phyloP scores from a whole-genome alignment of 805 yeast species.

The Ogataea allantospora region DNA sequence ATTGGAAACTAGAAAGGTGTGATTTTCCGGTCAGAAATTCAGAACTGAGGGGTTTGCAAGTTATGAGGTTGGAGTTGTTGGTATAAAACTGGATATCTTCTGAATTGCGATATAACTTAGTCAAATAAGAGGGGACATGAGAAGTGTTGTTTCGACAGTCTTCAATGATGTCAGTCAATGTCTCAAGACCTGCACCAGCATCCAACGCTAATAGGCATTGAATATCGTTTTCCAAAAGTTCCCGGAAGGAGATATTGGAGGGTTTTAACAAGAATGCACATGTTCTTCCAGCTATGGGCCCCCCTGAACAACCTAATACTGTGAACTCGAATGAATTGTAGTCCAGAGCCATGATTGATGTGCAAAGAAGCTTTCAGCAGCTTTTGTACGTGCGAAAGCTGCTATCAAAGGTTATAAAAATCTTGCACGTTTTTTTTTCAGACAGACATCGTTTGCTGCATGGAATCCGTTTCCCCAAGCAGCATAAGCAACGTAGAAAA shows the following conservation, averaged over 20 bases:
- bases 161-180: constrained; percentile 41
- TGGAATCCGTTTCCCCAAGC: no score
- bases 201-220: constrained; percentile 60
- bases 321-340: constrained; percentile 50
- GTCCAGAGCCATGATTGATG: background rate
- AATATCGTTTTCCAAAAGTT: constrained; percentile 29
- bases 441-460: constrained; percentile 7
- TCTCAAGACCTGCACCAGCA: constrained; percentile 73
- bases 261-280: constrained; percentile 71
- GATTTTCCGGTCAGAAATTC: constrained; percentile 4
- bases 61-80: constrained; percentile 3
- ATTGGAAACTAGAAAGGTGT: constrained; percentile 11
- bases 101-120: constrained; percentile 21
- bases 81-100: constrained; percentile 9
- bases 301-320: constrained; percentile 79
- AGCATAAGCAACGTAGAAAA: no score
- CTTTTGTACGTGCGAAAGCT: no score
- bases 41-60: constrained; percentile 10
- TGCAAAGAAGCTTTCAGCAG: background rate
- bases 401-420: background rate
- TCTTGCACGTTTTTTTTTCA: constrained; percentile 2
- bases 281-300: constrained; percentile 71
- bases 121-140: constrained; percentile 11
- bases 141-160: constrained; percentile 7
- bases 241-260: constrained; percentile 38